Evolutionary conservation across 2,329 filamentous ascomycete genomes (phyloP).

Genomic region (Cladosporium colombiae): DNA sequence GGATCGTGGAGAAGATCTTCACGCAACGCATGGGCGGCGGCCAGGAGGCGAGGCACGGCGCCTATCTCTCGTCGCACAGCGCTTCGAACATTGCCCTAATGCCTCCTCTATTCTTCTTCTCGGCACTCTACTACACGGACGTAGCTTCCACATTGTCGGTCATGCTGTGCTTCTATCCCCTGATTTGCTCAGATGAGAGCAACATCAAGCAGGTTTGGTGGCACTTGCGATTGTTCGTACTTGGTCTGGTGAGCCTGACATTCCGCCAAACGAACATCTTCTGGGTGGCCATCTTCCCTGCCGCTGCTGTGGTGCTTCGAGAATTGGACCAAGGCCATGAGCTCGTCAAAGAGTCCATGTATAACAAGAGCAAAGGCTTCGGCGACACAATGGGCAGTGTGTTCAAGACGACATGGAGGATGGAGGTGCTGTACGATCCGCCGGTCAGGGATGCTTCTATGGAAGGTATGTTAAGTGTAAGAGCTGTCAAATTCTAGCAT

Average conservation of each 20-base stretch:
- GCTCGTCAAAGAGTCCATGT: slow-evolving; percentile 40
- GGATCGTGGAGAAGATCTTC: slow-evolving; percentile 22
- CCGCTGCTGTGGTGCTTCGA: slow-evolving; percentile 50
- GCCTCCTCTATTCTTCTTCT: slow-evolving; percentile 93
- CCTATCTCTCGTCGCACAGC: slow-evolving; percentile 50
- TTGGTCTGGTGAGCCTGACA: slow-evolving; percentile 67
- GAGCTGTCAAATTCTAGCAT: background rate
- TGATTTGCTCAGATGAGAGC: slow-evolving; percentile 18
- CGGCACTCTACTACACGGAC: slow-evolving; percentile 92
- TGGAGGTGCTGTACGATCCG: slow-evolving; percentile 53
- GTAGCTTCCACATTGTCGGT: slow-evolving; percentile 78
- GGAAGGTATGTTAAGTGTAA: slow-evolving; percentile 44
- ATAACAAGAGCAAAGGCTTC: slow-evolving; percentile 32
- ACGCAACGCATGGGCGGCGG: slow-evolving; percentile 22
- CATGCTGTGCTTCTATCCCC: slow-evolving; percentile 62
- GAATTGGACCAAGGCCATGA: slow-evolving; percentile 56
- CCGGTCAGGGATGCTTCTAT: slow-evolving; percentile 50
- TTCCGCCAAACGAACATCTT: slow-evolving; percentile 97
- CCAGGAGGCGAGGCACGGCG: slow-evolving; percentile 22
- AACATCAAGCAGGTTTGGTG: slow-evolving; percentile 13
- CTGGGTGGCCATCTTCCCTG: slow-evolving; percentile 82
- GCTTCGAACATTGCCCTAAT: slow-evolving; percentile 82
- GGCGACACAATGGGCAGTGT: slow-evolving; percentile 33
- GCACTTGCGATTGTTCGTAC: slow-evolving; percentile 40
- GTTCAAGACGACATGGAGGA: slow-evolving; percentile 40